Evolutionary conservation across 2,329 filamentous ascomycete genomes (phyloP), one percentile per base, ranked within the genome.

Genomic region (Botryosphaeria dothidea): DNA sequence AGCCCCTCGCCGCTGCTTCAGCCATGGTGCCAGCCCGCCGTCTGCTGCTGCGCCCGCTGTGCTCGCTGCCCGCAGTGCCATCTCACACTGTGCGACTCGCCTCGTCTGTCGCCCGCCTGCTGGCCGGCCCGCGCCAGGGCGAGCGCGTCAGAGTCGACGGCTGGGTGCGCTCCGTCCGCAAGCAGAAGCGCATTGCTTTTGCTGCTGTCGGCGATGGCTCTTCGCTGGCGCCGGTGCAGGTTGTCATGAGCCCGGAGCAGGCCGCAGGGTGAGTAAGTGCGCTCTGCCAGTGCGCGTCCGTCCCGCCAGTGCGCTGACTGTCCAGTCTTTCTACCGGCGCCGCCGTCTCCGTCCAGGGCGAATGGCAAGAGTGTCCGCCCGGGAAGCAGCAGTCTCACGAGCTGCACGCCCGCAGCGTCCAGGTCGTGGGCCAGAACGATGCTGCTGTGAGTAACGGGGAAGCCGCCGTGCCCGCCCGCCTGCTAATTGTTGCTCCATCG

Each of bases 151-250:
- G 71, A 23, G 82, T 97, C 70, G 85, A 90, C 74, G 94, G 93
- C 67, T 94, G 90, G 80, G 85, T 97, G 64, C 87, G 92, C 68
- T 94, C 92, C 3, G 89, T 97, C 66, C 86, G 94, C 67, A 91
- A 92, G 76, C 93, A 96, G 82, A 96, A 97, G 76, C 85, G 85
- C 23, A 84, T 90, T 66, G 89, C 90, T 4, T 98, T 99, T 79
- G 90, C 93, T 61, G 87, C 92, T 66, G 83, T 98, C 61, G 90
- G 90, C 11, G 95, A 99, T 82, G 95, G 95, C 49, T 96, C 93
- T 13, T 92, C 91, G 46, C 82, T 92, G 69, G 83, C 89, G 67
- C 83, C 92, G 29, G 77, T 98, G 64, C 95, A 99, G 80, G 92
- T 90, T 51, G 88, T 97, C 52, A 81, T 97, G 70, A 87, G 87